Base-by-base conservation (phyloP, 2,329 filamentous ascomycete genomes). In the Pseudophaeomoniella oleicola region DNA sequence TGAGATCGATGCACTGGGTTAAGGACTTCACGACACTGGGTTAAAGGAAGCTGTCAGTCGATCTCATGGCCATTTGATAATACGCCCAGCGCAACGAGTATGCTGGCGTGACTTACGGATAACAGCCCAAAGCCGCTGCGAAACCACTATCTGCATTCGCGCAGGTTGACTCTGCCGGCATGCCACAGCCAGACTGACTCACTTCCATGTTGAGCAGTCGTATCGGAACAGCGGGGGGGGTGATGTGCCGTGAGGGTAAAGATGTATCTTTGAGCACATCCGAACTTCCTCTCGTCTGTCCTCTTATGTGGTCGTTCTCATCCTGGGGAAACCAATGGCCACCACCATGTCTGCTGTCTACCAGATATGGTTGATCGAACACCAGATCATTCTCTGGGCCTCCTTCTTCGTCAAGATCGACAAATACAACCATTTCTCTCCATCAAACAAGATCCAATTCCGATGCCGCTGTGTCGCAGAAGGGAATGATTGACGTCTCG, bases 1-100 rank as follows among this genome's bases (percentile, higher is more conserved):
- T 94, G 35, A 94, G 72, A 55, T 96, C 88, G 54, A 94, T 75
- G 47, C 73, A 71, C 19, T 75, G 71, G 34, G 82, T 81, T 45
- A 94, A 72, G 48, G 79, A 72, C 44, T 76, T 73, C 47, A 82
- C 75, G 52, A 94, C 75, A 49, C 86, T 94, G 63, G n/a, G n/a
- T n/a, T 41, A 44, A 31, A 33, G 29, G 17, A 13, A 18, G 34
- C 35, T 33, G 40, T 49, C 36, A 46, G 44, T 42, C 36, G 42
- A n/a, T n/a, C n/a, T n/a, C n/a, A n/a, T 46, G 39, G 49, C 44
- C 41, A 37, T 39, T 32, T 41, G 30, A 31, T 19, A 34, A 37
- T 34, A 30, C 34, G 37, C 40, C 38, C 35, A 37, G 32, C 16
- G 29, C 34, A 34, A 30, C 13, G 18, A 19, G 16, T 14, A 27